These are phyloP conservation scores for Vigna radiata DNA, from an alignment of 306 rosid species.

Conservation along the genomic window DNA sequence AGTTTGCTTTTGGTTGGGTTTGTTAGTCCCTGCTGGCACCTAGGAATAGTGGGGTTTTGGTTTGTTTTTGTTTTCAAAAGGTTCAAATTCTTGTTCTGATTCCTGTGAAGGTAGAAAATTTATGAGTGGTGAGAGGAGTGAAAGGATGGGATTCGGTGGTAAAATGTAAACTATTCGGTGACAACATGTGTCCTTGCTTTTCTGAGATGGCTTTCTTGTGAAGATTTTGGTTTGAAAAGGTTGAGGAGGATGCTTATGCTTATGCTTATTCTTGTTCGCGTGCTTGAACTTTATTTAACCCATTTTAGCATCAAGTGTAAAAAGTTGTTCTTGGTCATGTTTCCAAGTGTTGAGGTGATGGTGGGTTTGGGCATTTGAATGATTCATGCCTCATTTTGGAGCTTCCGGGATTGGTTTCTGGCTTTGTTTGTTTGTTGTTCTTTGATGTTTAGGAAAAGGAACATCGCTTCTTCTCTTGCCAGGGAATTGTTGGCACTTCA, in stretches of 20 bases:
- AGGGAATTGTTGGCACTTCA: constrained; percentile 37
- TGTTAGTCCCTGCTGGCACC: constrained; percentile 28
- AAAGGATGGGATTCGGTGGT: constrained; percentile 52
- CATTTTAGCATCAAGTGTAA: constrained; percentile 41
- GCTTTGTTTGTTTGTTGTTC: constrained; percentile 41
- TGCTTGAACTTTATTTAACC: constrained; percentile 44
- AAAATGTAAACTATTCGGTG: constrained; percentile 61
- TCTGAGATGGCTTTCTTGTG: constrained; percentile 55
- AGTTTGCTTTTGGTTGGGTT: constrained; percentile 36
- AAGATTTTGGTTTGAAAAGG: constrained; percentile 59
- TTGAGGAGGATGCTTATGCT: constrained; percentile 47
- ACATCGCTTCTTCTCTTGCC: constrained; percentile 33
- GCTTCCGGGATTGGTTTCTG: constrained; percentile 42
- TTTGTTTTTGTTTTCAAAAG: constrained; percentile 19
- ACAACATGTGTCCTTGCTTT: constrained; percentile 22
- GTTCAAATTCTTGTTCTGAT: constrained; percentile 51
- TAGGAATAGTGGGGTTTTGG: constrained; percentile 10
- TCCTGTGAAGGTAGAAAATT: constrained; percentile 42
- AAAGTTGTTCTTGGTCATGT: constrained; percentile 38
- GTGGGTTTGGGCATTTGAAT: constrained; percentile 39
- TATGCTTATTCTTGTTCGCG: constrained; percentile 47
- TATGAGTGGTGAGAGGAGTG: constrained; percentile 26
- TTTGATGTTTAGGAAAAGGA: constrained; percentile 50
- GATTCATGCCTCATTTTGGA: constrained; percentile 35
- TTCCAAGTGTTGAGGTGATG: constrained; percentile 38